These are phyloP conservation scores for Fusarium illudens DNA, from an alignment of 2,329 filamentous ascomycete species.

Conservation along the genomic window DNA sequence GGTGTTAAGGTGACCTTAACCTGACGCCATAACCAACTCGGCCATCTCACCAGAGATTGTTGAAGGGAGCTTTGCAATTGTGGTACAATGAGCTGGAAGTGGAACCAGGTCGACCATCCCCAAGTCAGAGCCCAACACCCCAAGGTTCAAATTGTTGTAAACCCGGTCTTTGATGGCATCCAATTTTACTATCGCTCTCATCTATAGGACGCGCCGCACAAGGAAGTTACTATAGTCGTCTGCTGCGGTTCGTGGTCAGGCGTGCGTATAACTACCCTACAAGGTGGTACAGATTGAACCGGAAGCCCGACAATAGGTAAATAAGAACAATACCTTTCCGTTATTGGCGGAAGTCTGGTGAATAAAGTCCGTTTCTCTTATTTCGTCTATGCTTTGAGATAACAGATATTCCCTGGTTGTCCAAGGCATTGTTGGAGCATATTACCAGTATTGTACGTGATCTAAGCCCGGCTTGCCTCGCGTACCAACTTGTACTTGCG, in stretches of 20 bases:
- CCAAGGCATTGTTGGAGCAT: background rate
- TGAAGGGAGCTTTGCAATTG: rapidly evolving
- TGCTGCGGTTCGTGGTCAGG: background rate
- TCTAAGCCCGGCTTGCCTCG: background rate
- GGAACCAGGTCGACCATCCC: background rate
- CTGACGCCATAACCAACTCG: slow-evolving; percentile 44
- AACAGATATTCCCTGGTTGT: background rate
- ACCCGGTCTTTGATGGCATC: background rate
- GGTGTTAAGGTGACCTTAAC: slow-evolving; percentile 42
- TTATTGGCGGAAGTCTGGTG: no score
- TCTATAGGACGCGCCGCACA: background rate
- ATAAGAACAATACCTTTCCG: background rate
- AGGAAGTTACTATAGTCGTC: background rate
- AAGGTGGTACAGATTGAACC: background rate
- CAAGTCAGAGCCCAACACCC: background rate
- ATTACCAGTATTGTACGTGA: background rate
- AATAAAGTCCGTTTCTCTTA: no score
- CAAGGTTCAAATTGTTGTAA: background rate
- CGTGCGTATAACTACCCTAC: background rate
- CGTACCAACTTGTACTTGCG: background rate
- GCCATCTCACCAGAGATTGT: slow-evolving; percentile 38
- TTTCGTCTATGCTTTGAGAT: background rate
- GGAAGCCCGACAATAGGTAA: background rate
- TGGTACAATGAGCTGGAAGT: background rate
- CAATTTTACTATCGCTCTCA: background rate